Conservation (phyloP, 306 rosid genomes). For the Medicago ruthenica region DNA sequence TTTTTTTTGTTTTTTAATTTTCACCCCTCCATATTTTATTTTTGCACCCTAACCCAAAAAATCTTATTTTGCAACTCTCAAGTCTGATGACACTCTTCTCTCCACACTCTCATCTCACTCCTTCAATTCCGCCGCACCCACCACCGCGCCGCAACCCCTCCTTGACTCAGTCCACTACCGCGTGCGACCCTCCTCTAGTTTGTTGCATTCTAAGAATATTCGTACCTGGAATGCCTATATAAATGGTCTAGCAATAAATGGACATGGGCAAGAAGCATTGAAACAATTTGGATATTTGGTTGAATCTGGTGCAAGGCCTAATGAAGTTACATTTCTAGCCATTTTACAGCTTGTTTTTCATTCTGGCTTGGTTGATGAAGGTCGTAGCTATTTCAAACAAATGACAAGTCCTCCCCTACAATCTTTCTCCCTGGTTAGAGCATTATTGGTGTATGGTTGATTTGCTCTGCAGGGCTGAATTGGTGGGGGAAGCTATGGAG, state of each 20-base stretch:
- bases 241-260: slow-evolving; percentile 74
- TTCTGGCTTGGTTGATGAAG: slow-evolving; percentile 79
- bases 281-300: slow-evolving; percentile 60
- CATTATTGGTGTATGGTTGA: slow-evolving; percentile 87
- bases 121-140: no score
- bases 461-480: slow-evolving; percentile 76
- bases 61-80: no score
- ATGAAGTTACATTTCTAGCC: slow-evolving; percentile 76
- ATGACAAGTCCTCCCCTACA: slow-evolving; percentile 57
- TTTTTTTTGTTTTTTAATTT: no score
- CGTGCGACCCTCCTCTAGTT: background rate
- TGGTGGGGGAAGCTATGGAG: slow-evolving; percentile 66
- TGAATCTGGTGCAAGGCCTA: slow-evolving; percentile 63
- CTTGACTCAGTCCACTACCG: no score
- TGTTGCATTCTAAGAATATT: slow-evolving; percentile 65
- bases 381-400: slow-evolving; percentile 53
- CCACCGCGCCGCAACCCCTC: no score
- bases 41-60: no score
- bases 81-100: no score
- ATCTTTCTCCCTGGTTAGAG: slow-evolving; percentile 67
- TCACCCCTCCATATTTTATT: no score
- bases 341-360: slow-evolving; percentile 81
- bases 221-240: slow-evolving; percentile 77
- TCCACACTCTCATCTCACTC: no score
- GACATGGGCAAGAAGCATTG: slow-evolving; percentile 64